Percentiles rank a stretch among this genome's conserved stretches.
Evolutionary conservation across 148 eudicot species (phyloP).

Genomic region (Fagopyrum tataricum): DNA sequence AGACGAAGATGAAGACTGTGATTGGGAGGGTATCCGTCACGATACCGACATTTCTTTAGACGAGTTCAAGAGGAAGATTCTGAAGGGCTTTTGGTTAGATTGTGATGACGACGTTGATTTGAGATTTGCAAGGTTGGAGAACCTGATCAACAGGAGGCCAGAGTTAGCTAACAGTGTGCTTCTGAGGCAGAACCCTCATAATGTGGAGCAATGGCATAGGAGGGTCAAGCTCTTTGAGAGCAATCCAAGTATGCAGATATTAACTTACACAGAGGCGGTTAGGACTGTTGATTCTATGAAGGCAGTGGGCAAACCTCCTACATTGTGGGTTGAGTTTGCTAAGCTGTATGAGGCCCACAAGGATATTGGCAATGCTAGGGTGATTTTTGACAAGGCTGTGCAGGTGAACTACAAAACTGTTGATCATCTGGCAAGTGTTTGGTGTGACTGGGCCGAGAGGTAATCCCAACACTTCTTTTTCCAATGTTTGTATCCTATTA

Average conservation of each 20-base stretch:
- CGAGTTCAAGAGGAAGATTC: slow-evolving; percentile 50
- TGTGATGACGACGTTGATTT: slow-evolving; percentile 77
- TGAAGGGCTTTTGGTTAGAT: slow-evolving; percentile 60
- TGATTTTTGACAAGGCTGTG: slow-evolving; percentile 89
- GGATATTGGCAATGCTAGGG: slow-evolving; percentile 77
- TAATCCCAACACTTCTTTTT: slow-evolving; percentile 19
- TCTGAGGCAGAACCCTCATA: slow-evolving; percentile 88
- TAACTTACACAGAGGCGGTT: slow-evolving; percentile 91
- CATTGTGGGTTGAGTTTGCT: slow-evolving; percentile 92
- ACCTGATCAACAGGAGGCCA: slow-evolving; percentile 79
- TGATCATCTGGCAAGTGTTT: slow-evolving; percentile 87
- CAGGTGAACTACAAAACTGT: slow-evolving; percentile 82
- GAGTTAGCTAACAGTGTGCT: slow-evolving; percentile 95
- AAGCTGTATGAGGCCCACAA: slow-evolving; percentile 78
- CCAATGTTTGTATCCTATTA: neutral
- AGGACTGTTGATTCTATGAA: slow-evolving; percentile 91
- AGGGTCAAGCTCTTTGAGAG: slow-evolving; percentile 89
- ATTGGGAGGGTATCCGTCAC: slow-evolving; percentile 47
- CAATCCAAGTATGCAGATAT: slow-evolving; percentile 73
- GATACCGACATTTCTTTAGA: slow-evolving; percentile 32
- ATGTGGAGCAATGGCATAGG: slow-evolving; percentile 98
- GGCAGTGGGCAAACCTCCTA: slow-evolving; percentile 94
- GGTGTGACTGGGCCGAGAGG: slow-evolving; percentile 99
- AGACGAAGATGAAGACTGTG: slow-evolving; percentile 24
- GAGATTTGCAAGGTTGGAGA: slow-evolving; percentile 69